phyloP scores from a whole-genome alignment of 139 green algal genomes.

The Chlamydomonas schloesseri region DNA sequence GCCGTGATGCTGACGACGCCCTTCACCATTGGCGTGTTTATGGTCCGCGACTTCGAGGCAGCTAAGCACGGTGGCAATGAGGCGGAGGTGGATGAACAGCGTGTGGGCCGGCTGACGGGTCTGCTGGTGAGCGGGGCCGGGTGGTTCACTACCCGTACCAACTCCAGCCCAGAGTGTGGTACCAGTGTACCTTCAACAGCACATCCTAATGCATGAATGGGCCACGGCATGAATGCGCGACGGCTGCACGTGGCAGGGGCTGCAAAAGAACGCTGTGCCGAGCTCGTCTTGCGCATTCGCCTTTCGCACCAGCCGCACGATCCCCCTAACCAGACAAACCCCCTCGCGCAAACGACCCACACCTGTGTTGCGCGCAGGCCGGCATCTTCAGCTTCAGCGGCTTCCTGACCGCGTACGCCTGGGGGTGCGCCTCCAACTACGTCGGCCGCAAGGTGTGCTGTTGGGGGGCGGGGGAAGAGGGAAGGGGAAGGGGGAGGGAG shows the following conservation, averaged over 20 bases:
- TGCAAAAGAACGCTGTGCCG: too few species aligned
- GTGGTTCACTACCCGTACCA: too few species aligned
- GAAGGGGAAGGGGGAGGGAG: too few species aligned
- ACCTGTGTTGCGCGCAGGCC: constrained; percentile 36
- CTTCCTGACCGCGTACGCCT: constrained; percentile 64
- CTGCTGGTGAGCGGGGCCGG: neutral
- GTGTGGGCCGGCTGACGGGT: constrained; percentile 42
- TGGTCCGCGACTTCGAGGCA: constrained; percentile 56
- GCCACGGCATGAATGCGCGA: too few species aligned
- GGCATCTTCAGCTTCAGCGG: constrained; percentile 66
- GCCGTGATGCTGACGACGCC: constrained; percentile 72
- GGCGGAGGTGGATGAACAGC: constrained; percentile 50
- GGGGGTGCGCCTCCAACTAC: constrained; percentile 65
- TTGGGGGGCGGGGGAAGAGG: too few species aligned
- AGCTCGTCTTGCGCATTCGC: too few species aligned
- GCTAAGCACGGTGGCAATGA: neutral
- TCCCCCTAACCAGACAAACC: too few species aligned
- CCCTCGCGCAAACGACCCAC: neutral
- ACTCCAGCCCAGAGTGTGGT: neutral
- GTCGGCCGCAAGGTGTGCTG: constrained; percentile 70
- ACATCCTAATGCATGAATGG: too few species aligned
- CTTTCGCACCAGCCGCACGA: too few species aligned
- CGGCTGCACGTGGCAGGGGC: too few species aligned
- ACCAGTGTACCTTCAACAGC: too few species aligned
- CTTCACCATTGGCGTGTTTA: constrained; percentile 75